phyloP scores from a whole-genome alignment of 345 rosid genomes.

The Passiflora organensis region DNA sequence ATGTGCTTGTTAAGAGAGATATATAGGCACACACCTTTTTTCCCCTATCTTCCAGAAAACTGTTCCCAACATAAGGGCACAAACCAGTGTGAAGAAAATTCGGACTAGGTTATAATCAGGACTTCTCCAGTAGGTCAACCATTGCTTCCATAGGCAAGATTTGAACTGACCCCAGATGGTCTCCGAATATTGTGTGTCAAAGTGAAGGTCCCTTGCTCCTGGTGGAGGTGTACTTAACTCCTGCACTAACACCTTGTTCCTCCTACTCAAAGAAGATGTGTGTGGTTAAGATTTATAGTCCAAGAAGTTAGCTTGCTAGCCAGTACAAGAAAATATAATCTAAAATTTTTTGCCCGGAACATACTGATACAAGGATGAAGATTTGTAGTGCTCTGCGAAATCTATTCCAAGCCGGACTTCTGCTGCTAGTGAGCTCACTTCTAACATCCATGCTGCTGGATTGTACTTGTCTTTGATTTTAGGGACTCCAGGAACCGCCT shows the following conservation, averaged over 20 bases:
- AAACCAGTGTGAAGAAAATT: conserved; percentile 15
- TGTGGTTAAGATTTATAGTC: neutral
- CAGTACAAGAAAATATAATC: neutral
- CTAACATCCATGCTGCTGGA: conserved; percentile 11
- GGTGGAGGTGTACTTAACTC: conserved; percentile 26
- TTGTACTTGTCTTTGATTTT: conserved; percentile 1
- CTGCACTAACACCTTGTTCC: conserved; percentile 18
- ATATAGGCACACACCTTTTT: conserved; percentile 29
- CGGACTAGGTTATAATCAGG: conserved; percentile 47
- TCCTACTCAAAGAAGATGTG: conserved; percentile 18
- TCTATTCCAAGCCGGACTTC: conserved; percentile 1
- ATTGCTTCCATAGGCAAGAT: conserved; percentile 58
- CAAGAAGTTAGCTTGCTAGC: neutral
- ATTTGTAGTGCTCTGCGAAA: conserved; percentile 1
- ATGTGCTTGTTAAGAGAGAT: neutral
- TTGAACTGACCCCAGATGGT: conserved; percentile 41
- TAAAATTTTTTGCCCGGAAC: neutral
- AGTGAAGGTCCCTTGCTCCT: conserved; percentile 24
- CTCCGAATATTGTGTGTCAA: conserved; percentile 32
- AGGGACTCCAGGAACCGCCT: neutral
- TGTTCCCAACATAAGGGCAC: conserved; percentile 35
- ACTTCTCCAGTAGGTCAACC: conserved; percentile 58
- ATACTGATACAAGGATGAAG: neutral
- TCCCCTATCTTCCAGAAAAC: conserved; percentile 48
- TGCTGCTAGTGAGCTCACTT: neutral